phyloP scores from a whole-genome alignment of 176 grass and related monocot species.

The Bonia amplexicaulis region DNA sequence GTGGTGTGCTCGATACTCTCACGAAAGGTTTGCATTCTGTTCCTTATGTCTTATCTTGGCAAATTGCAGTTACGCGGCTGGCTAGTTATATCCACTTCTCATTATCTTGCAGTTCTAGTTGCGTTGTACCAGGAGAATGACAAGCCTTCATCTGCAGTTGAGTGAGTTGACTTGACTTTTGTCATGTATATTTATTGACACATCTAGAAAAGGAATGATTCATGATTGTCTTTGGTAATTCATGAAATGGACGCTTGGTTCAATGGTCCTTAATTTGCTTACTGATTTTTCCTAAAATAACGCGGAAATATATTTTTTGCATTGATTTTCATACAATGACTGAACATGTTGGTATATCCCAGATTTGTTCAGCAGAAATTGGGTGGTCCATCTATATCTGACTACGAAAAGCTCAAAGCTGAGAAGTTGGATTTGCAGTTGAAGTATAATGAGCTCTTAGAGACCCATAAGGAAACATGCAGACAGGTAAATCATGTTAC shows the following conservation, averaged over 20 bases:
- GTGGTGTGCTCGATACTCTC: slow-evolving; percentile 86
- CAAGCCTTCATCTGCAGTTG: slow-evolving; percentile 81
- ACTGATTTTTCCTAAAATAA: neutral
- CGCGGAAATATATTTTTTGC: neutral
- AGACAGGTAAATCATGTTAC: slow-evolving; percentile 55
- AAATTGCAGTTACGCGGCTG: neutral
- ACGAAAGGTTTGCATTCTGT: slow-evolving; percentile 65
- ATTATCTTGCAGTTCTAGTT: slow-evolving; percentile 63
- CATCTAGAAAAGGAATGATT: neutral
- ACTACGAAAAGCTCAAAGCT: slow-evolving; percentile 88
- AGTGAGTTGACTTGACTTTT: slow-evolving; percentile 54
- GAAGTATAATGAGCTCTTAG: slow-evolving; percentile 81
- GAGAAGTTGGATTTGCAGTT: slow-evolving; percentile 88
- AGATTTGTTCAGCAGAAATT: slow-evolving; percentile 93
- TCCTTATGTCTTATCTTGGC: neutral
- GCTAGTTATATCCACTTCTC: neutral
- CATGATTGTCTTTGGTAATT: neutral
- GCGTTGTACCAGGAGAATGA: slow-evolving; percentile 79
- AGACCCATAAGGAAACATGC: slow-evolving; percentile 64
- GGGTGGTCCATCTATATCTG: slow-evolving; percentile 77
- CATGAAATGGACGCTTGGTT: neutral
- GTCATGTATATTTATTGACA: neutral
- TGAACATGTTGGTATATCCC: slow-evolving; percentile 6
- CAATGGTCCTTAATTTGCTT: neutral
- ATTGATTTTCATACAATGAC: neutral